These are phyloP conservation scores for Colletotrichum sublineola DNA, from an alignment of 2,329 filamentous ascomycete genomes.

Conservation along the genomic window DNA sequence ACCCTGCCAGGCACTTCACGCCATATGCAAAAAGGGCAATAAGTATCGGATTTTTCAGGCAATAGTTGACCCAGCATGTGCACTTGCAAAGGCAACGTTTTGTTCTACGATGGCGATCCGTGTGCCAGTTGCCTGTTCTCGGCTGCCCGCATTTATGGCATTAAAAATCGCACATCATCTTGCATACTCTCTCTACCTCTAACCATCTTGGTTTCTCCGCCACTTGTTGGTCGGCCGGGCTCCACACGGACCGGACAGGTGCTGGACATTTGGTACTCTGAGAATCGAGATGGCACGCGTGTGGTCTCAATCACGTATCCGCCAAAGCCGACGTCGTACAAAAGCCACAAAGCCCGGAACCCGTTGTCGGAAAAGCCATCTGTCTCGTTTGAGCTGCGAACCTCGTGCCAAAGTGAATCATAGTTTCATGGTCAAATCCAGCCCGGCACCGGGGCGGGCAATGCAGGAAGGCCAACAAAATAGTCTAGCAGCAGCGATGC, in stretches of 20 bases:
- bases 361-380: constrained; percentile 7
- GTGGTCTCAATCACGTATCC: constrained; percentile 31
- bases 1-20: constrained; percentile 23
- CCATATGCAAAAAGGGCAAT: not conserved
- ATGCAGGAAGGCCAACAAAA: constrained; percentile 9
- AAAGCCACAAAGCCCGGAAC: constrained; percentile 4
- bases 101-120: constrained; percentile 26
- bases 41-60: constrained; percentile 16
- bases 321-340: constrained; percentile 30
- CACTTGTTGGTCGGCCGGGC: constrained; percentile 7
- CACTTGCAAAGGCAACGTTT: constrained; percentile 31
- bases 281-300: constrained; percentile 21
- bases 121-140: constrained; percentile 38
- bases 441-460: constrained; percentile 1
- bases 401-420: constrained; percentile 40
- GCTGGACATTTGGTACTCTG: not conserved
- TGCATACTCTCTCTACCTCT: constrained; percentile 39
- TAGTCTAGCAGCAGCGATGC: constrained; percentile 22
- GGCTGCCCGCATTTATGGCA: constrained; percentile 41
- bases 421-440: constrained; percentile 25
- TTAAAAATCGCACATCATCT: constrained; percentile 45
- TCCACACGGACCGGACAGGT: constrained; percentile 19
- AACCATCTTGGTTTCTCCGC: constrained; percentile 20
- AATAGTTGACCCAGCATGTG: constrained; percentile 31
- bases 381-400: constrained; percentile 39